These are phyloP conservation scores for Globisporangium yorkense DNA, from an alignment of 352 stramenopile genomes.

Conservation along the genomic window DNA sequence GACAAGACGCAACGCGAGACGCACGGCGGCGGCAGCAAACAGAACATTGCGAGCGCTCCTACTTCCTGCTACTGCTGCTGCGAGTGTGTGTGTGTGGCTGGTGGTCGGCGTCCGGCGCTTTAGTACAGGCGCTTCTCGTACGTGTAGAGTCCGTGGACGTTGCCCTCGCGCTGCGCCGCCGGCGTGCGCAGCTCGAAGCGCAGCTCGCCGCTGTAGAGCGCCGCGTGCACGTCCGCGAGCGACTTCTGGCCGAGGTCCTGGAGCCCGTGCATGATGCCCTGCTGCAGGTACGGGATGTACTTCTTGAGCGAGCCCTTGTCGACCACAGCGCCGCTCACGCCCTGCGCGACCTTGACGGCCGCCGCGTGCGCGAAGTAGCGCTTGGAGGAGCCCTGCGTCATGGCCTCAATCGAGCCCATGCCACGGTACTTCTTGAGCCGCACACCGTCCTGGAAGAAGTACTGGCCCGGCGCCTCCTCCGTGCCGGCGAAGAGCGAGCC, in stretches of 20 bases:
- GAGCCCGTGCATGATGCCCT: constrained; percentile 97
- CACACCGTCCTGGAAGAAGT: constrained; percentile 99
- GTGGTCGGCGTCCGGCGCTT: background rate
- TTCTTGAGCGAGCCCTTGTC: constrained; percentile 98
- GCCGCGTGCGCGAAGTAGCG: constrained; percentile 88
- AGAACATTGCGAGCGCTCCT: constrained; percentile 10
- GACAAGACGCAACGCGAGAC: constrained; percentile 1
- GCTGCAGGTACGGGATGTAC: constrained; percentile 99
- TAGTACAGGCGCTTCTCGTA: constrained; percentile 93
- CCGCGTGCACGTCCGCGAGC: constrained; percentile 83
- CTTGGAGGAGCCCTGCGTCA: constrained; percentile 95
- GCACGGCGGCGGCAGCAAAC: constrained; percentile 4
- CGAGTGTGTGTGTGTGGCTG: too few species aligned
- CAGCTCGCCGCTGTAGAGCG: constrained; percentile 78
- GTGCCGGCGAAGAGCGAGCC: constrained; percentile 99
- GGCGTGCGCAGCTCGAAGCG: constrained; percentile 98
- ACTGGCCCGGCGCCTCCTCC: constrained; percentile 98
- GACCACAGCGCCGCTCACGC: constrained; percentile 97
- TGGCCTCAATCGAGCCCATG: constrained; percentile 99
- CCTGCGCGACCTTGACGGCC: constrained; percentile 98
- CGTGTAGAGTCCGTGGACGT: constrained; percentile 98
- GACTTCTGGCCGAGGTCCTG: constrained; percentile 96
- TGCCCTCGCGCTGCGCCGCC: constrained; percentile 98
- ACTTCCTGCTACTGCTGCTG: background rate
- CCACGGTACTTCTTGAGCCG: constrained; percentile 99